phyloP scores from a whole-genome alignment of 2,329 filamentous ascomycete genomes.

The Biscogniauxia mediterranea region DNA sequence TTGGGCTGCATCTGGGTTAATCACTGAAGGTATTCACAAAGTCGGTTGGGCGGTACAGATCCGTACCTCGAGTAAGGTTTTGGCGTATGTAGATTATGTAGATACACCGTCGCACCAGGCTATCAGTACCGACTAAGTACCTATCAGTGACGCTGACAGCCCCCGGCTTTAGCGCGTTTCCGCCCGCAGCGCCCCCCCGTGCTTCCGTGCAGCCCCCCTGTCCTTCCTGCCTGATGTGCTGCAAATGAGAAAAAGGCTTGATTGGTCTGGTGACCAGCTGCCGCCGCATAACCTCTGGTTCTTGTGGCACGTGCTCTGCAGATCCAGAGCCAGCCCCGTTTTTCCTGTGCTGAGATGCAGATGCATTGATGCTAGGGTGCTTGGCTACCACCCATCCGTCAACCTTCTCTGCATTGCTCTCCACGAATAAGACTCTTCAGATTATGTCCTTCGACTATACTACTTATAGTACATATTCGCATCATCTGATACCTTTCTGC shows the following conservation, averaged over 20 bases:
- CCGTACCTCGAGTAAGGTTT: conserved; percentile 3
- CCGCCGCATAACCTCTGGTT: conserved; percentile 3
- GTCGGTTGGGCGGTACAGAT: not conserved
- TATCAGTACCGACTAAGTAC: not conserved
- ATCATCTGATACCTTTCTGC: not conserved
- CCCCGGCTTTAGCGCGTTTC: not conserved
- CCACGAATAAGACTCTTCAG: conserved; percentile 1
- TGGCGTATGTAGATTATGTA: not conserved
- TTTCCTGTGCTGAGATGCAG: conserved; percentile 13
- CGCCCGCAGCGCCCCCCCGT: not conserved
- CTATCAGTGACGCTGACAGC: conserved; percentile 1
- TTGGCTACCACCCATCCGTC: conserved; percentile 15
- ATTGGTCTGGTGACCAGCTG: conserved; percentile 27
- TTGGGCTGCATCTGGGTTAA: not conserved
- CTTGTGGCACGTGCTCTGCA: conserved; percentile 26
- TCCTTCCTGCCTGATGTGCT: conserved; percentile 14
- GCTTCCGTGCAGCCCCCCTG: not conserved
- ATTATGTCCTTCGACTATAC: not conserved
- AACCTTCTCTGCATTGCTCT: conserved; percentile 8
- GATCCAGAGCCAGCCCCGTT: conserved; percentile 17
- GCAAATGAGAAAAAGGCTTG: conserved; percentile 23
- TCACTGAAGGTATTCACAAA: not conserved
- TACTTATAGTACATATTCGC: not conserved
- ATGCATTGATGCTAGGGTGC: conserved; percentile 10
- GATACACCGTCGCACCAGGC: not conserved